Percentiles rank a stretch among this genome's conserved stretches.
Conservation (phyloP, 2,329 filamentous ascomycete genomes). For the Rutstroemia sp. region DNA sequence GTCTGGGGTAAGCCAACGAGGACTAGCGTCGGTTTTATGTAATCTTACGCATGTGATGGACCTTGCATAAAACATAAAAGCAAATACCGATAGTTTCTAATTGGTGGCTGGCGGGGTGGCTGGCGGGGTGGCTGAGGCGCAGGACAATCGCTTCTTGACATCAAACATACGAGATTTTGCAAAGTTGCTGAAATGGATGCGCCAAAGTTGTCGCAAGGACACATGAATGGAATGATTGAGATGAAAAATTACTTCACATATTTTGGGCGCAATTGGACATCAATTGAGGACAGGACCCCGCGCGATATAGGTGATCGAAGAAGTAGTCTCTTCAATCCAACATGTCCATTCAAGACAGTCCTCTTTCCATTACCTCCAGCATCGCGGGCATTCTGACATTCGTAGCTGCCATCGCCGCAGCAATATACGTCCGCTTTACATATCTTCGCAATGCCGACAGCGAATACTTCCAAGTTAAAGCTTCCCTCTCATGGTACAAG, state of each 20-base stretch:
- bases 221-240: no score
- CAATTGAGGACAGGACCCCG: no score
- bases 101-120: no score
- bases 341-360: conserved; percentile 31
- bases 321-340: no score
- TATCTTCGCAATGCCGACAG: conserved; percentile 40
- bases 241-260: no score
- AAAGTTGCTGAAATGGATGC: no score
- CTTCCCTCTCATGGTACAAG: conserved; percentile 41
- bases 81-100: not conserved
- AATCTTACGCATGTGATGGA: not conserved
- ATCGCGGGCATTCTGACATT: conserved; percentile 41
- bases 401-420: conserved; percentile 37
- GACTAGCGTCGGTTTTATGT: not conserved
- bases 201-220: no score
- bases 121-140: no score
- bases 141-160: no score
- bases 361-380: conserved; percentile 38
- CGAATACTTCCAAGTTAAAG: conserved; percentile 42
- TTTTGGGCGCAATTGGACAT: no score
- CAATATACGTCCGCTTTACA: conserved; percentile 37
- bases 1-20: conserved; percentile 4
- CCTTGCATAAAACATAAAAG: not conserved
- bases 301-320: not conserved
- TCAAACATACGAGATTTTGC: no score